Evolutionary conservation across 1,139 yeast species (phyloP).

Genomic region (Scheffersomyces titani): DNA sequence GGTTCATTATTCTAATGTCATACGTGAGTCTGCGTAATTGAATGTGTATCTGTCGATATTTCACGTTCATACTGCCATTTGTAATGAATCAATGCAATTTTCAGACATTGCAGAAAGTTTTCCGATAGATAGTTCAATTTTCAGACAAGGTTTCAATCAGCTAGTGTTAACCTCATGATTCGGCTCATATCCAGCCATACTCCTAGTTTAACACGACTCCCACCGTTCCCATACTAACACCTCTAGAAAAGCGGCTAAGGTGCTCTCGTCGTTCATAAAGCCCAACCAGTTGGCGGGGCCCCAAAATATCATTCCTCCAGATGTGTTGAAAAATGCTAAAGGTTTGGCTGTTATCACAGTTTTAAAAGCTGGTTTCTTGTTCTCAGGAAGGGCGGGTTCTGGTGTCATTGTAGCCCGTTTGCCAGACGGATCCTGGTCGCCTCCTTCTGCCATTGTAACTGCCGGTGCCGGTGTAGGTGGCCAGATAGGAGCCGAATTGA

Average conservation of each 20-base stretch:
- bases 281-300: slow-evolving; percentile 96
- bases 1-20: not conserved
- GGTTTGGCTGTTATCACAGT: slow-evolving; percentile 92
- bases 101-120: not conserved
- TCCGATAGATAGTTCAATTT: too few species aligned
- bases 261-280: slow-evolving; percentile 84
- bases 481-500: slow-evolving; percentile 92
- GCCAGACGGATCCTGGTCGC: slow-evolving; percentile 97
- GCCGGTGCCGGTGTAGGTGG: slow-evolving; percentile 99
- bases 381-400: slow-evolving; percentile 96
- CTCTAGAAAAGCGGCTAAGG: slow-evolving; percentile 87
- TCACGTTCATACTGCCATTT: not conserved
- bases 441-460: slow-evolving; percentile 92
- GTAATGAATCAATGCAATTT: not conserved
- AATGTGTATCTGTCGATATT: not conserved
- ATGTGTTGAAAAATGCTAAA: slow-evolving; percentile 82
- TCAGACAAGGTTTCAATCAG: too few species aligned
- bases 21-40: not conserved
- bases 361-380: slow-evolving; percentile 91
- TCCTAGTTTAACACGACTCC: not conserved
- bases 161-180: not conserved
- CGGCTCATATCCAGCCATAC: not conserved
- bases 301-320: slow-evolving; percentile 88
- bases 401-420: slow-evolving; percentile 93
- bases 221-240: slow-evolving; percentile 7